Base-by-base conservation (phyloP, 2,329 filamentous ascomycete species). In the Scytalidium sp. region DNA sequence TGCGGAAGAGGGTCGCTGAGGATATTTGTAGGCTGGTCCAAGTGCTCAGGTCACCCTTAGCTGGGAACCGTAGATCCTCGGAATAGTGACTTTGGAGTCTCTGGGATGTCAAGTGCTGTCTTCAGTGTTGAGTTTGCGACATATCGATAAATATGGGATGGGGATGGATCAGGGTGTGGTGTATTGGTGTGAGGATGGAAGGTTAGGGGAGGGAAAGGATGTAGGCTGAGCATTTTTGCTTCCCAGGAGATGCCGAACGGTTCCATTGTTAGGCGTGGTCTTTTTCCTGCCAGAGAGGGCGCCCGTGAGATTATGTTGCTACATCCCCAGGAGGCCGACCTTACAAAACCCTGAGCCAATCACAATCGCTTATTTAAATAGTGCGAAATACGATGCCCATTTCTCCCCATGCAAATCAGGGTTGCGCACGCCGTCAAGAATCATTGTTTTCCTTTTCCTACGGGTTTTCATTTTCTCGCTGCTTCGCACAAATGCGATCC, bases 1-100 rank as follows among this genome's bases (percentile, higher is more conserved):
- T 36, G 32, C 32, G 42, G 45, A 25, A 15, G 46, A 47, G 23
- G 27, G 25, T 29, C 45, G 45, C 46, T 27, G 27, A 29, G 27
- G 36, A 36, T 22, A 19, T 22, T 21, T 32, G 21, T 17, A 22
- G 17, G n/a, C 23, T 23, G 17, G 19, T 43, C 17, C 4, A 13
- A 15, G 41, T 43, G 41, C 41, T 23, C 41, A 43, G 41, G 41
- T 43, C 32, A 36, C 32, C 32, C 32, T 36, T 36, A 36, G 32
- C 32, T 36, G 32, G 32, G 32, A 36, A n/a, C 32, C 32, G 32
- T 36, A 36, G 32, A 36, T 36, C 32, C 11, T 36, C 32, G 32
- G 32, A 36, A 36, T 36, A 36, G 32, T 36, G 32, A 36, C 32
- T 36, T 36, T 36, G 32, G 7, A 36, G 32, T 36, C 32, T 36